These are phyloP conservation scores for Termitomyces titanicus DNA, from an alignment of 768 basidiomycete species.

Conservation along the genomic window DNA sequence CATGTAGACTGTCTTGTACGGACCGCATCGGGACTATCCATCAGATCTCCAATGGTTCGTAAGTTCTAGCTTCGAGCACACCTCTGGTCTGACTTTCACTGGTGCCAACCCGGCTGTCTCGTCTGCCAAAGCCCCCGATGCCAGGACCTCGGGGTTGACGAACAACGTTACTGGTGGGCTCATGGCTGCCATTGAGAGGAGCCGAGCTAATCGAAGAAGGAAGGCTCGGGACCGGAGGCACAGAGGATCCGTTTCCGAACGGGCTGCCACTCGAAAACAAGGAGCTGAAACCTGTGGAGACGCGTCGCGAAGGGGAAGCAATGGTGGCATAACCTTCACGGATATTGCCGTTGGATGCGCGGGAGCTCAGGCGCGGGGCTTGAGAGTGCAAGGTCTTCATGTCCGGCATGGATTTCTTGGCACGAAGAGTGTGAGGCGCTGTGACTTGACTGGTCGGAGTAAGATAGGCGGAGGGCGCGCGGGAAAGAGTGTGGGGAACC, in stretches of 20 bases:
- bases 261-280: slow-evolving; percentile 56
- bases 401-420: slow-evolving; percentile 99
- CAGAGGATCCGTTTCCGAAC: slow-evolving; percentile 34
- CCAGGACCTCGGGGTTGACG: slow-evolving; percentile 87
- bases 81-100: slow-evolving; percentile 52
- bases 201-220: slow-evolving; percentile 50
- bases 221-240: slow-evolving; percentile 80
- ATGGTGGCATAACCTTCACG: slow-evolving; percentile 85
- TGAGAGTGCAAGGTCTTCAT: slow-evolving; percentile 84
- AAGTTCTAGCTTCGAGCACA: slow-evolving; percentile 80
- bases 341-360: slow-evolving; percentile 86
- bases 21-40: slow-evolving; percentile 28
- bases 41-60: slow-evolving; percentile 86
- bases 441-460: slow-evolving; percentile 48
- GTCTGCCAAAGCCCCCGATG: slow-evolving; percentile 64
- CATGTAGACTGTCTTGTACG: slow-evolving; percentile 43
- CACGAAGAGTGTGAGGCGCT: slow-evolving; percentile 60
- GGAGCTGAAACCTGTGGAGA: slow-evolving; percentile 67
- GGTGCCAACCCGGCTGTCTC: slow-evolving; percentile 54
- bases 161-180: slow-evolving; percentile 54
- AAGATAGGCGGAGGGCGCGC: slow-evolving; percentile 80
- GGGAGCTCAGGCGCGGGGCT: slow-evolving; percentile 73
- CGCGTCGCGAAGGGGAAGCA: slow-evolving; percentile 75
- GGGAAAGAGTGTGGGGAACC: slow-evolving; percentile 67
- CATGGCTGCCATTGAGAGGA: slow-evolving; percentile 40